Evolutionary conservation across 2,329 filamentous ascomycete species (phyloP), one percentile per base, ranked within the genome.

Genomic region (Arachnomyces sp.): DNA sequence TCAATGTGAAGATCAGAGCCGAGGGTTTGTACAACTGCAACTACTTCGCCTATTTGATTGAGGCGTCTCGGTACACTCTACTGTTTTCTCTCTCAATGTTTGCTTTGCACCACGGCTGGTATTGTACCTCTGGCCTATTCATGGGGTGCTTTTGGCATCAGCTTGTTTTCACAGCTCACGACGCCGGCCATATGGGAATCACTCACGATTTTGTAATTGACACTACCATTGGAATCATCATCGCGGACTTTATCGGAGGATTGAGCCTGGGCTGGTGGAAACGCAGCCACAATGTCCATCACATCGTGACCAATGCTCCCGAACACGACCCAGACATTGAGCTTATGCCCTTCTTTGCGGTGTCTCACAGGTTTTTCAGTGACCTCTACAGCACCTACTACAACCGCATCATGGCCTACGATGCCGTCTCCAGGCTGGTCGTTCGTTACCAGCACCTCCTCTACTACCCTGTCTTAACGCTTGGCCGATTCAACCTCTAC

Each of bases 251-350:
- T 53, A 67, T 90, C 13, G 90, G 92, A 28, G 92, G 92, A 0
- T 66, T 98, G 31, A 94, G 86, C 15, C 67, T 94, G 38, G 86
- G 90, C 34, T 96, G 90, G 90, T 98, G 90, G 90, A 96, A 96
- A 66, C 75, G 80, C 47, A 95, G 81, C 59, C 90, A 96, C 64
- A 96, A 96, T 56, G 88, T 95, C 5, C 90, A 96, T 59, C 90
- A 96, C 57, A 87, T 96, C 52, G 84, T 96, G 37, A 96, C 90
- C n/a, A 96, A 96, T 61, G 83, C 83, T 34, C 86, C 89, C 11
- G 90, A 95, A 61, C 90, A 96, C 58, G 90, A 96, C 59, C 90
- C 90, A 0, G 90, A 96, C 59, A 96, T 95, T 52, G 80, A 90
- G 59, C 84, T 94, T 59, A 78, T 94, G 63, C 88, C 88, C 3